Conservation (phyloP, 805 yeast species). For the Torulaspora franciscae region DNA sequence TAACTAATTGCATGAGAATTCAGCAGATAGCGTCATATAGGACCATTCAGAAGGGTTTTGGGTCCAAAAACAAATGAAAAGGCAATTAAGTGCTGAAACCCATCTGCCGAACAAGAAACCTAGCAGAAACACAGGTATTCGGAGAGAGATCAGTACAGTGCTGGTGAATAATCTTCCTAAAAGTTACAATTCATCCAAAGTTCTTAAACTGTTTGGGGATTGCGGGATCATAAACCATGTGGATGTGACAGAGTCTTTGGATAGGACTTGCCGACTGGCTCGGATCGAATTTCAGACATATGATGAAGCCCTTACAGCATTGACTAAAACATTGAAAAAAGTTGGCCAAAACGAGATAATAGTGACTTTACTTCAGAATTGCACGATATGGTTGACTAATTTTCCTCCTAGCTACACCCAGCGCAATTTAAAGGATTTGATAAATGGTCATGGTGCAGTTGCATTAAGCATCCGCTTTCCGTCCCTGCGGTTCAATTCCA, state of each 20-base stretch:
- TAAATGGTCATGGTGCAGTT: slow-evolving; percentile 38
- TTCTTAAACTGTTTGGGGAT: slow-evolving; percentile 46
- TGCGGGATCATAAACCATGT: slow-evolving; percentile 54
- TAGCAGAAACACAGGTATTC: slow-evolving; percentile 10
- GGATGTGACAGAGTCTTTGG: slow-evolving; percentile 21
- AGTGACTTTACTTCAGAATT: slow-evolving; percentile 43
- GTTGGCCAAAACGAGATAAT: slow-evolving; percentile 41
- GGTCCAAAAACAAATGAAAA: slow-evolving; percentile 4
- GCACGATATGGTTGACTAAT: slow-evolving; percentile 69
- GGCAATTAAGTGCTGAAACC: slow-evolving; percentile 10
- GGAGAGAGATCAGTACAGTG: slow-evolving; percentile 54
- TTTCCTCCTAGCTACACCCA: slow-evolving; percentile 54
- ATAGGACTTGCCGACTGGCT: slow-evolving; percentile 37
- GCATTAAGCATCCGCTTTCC: slow-evolving; percentile 59
- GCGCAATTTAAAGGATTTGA: slow-evolving; percentile 38
- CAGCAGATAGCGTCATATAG: too few relatives aligned
- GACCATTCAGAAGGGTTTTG: too few relatives aligned
- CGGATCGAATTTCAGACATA: slow-evolving; percentile 53
- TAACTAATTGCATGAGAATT: background rate
- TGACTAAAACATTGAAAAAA: slow-evolving; percentile 53
- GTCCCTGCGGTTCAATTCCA: slow-evolving; percentile 47
- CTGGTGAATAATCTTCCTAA: slow-evolving; percentile 48
- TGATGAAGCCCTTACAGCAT: slow-evolving; percentile 49
- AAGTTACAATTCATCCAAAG: slow-evolving; percentile 36
- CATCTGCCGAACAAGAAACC: slow-evolving; percentile 6